Percentiles rank a stretch among this genome's conserved stretches.
These are phyloP conservation scores for Prunus armeniaca DNA, from an alignment of 306 rosid species.

Conservation along the genomic window DNA sequence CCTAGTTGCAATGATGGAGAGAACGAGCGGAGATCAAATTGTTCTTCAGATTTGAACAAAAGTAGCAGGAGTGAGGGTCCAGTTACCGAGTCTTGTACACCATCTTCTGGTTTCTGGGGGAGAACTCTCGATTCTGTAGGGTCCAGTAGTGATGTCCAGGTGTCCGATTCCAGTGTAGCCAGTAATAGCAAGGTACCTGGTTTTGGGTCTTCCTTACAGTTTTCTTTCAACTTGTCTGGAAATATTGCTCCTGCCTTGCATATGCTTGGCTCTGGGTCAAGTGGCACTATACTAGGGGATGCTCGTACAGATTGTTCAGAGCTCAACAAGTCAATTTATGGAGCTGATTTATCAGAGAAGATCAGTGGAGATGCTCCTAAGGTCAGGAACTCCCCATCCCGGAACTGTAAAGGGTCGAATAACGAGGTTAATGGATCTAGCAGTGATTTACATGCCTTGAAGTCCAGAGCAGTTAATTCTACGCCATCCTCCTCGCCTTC, in stretches of 20 bases:
- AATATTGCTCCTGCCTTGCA: slow-evolving; percentile 35
- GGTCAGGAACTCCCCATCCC: slow-evolving; percentile 26
- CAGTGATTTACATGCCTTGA: slow-evolving; percentile 26
- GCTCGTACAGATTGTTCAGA: slow-evolving; percentile 24
- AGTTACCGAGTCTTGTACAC: slow-evolving; percentile 30
- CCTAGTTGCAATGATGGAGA: slow-evolving; percentile 35
- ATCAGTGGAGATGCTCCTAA: slow-evolving; percentile 22
- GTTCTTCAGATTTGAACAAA: slow-evolving; percentile 22
- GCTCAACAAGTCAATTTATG: slow-evolving; percentile 26
- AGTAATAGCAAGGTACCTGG: slow-evolving; percentile 27
- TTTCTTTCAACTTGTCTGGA: slow-evolving; percentile 33
- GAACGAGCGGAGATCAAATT: slow-evolving; percentile 23
- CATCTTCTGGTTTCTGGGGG: slow-evolving; percentile 71
- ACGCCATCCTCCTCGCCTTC: slow-evolving; percentile 29
- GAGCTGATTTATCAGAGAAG: slow-evolving; percentile 34
- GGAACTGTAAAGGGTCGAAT: slow-evolving; percentile 30
- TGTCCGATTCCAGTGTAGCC: slow-evolving; percentile 29
- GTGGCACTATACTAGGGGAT: slow-evolving; percentile 24
- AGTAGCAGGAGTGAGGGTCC: slow-evolving; percentile 26
- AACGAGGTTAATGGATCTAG: slow-evolving; percentile 13
- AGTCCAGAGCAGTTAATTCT: slow-evolving; percentile 39
- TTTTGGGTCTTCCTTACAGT: slow-evolving; percentile 35
- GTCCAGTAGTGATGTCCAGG: slow-evolving; percentile 22
- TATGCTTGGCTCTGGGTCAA: slow-evolving; percentile 30
- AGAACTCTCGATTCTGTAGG: slow-evolving; percentile 38